phyloP scores from a whole-genome alignment of 2,329 filamentous ascomycete species.

The Rutstroemia sp. region DNA sequence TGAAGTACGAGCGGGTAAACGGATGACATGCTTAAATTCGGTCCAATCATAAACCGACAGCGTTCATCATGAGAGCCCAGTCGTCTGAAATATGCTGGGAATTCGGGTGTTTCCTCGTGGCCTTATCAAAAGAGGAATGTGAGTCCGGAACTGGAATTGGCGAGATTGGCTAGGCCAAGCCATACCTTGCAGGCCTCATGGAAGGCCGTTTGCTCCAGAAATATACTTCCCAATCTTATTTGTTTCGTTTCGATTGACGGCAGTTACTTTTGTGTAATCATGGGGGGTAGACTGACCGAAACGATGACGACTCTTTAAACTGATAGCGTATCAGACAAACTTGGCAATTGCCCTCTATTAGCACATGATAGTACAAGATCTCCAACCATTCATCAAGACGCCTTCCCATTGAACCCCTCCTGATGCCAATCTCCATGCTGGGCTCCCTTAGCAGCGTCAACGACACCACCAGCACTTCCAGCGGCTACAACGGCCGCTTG shows the following conservation, averaged over 20 bases:
- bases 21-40: background rate
- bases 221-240: background rate
- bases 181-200: background rate
- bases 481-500: conserved; percentile 37
- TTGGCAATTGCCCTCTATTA: conserved; percentile 15
- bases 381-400: conserved; percentile 14
- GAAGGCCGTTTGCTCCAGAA: background rate
- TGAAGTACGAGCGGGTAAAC: background rate
- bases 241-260: background rate
- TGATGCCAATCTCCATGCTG: conserved; percentile 54
- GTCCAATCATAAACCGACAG: too few relatives aligned
- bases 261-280: background rate
- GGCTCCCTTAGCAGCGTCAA: conserved; percentile 29
- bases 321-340: background rate
- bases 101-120: background rate
- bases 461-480: conserved; percentile 34
- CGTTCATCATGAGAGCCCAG: background rate
- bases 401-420: conserved; percentile 34
- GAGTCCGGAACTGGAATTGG: background rate
- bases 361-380: conserved; percentile 23
- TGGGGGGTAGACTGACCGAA: background rate
- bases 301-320: background rate
- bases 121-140: background rate
- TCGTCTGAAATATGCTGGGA: background rate
- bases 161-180: background rate